These are phyloP conservation scores for Chlorokybus atmophyticus DNA, from an alignment of 139 green algal species.

Conservation along the genomic window DNA sequence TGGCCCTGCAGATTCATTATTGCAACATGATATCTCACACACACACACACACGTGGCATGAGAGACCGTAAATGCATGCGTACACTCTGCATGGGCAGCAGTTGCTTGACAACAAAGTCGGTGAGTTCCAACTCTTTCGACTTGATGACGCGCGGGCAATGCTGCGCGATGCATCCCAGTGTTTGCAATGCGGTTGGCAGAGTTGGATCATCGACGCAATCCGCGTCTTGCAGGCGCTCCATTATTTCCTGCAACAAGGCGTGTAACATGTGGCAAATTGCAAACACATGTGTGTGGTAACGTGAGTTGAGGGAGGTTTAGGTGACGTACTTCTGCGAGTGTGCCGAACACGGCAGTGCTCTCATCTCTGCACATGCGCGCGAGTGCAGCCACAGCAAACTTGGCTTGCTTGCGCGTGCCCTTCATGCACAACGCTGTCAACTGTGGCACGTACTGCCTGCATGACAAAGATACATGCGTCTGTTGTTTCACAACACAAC, in stretches of 20 bases:
- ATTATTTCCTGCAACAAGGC: constrained; percentile 9
- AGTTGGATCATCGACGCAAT: not conserved
- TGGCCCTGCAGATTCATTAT: too few species aligned
- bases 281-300: too few species aligned
- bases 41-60: not conserved
- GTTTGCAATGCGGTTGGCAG: constrained; percentile 17
- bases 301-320: too few species aligned
- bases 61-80: not conserved
- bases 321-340: constrained; percentile 5
- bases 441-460: constrained; percentile 3
- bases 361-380: constrained; percentile 2
- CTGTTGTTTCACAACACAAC: too few species aligned
- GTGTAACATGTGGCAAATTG: too few species aligned
- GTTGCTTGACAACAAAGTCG: constrained; percentile 11
- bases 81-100: constrained; percentile 3
- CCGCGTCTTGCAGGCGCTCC: not conserved
- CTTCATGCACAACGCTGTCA: constrained; percentile 13
- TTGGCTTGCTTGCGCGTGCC: constrained; percentile 37
- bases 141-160: constrained; percentile 11
- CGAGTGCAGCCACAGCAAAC: constrained; percentile 19
- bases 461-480: too few species aligned
- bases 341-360: not conserved
- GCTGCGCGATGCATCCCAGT: constrained; percentile 15
- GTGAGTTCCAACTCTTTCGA: constrained; percentile 17
- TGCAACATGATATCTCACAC: too few species aligned